A percentile compares a stretch with the other conserved stretches of the same genome.
Evolutionary conservation across 2,329 filamentous ascomycete genomes (phyloP).

Genomic region (Ilyonectria destructans): DNA sequence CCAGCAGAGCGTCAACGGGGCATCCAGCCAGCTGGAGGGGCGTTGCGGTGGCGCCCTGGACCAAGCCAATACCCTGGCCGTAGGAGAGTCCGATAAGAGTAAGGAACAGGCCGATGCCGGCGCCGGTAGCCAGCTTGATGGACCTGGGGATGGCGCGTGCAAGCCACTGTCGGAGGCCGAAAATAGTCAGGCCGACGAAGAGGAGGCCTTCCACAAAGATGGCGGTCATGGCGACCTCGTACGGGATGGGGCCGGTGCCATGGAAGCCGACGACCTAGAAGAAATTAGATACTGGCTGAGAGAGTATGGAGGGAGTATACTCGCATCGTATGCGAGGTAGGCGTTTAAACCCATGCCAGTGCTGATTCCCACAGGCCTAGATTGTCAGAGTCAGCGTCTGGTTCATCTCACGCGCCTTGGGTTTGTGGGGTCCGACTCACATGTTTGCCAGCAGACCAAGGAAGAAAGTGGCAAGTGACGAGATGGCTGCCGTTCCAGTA

Average conservation of each 20-base stretch:
- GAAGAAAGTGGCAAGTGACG: conserved; percentile 83
- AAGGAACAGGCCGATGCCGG: conserved; percentile 88
- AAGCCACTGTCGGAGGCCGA: conserved; percentile 91
- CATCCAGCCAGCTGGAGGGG: conserved; percentile 86
- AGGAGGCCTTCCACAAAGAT: conserved; percentile 92
- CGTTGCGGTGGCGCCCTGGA: conserved; percentile 77
- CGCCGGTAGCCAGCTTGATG: conserved; percentile 89
- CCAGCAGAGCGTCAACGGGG: conserved; percentile 47
- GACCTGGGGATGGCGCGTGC: conserved; percentile 86
- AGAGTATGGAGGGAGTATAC: neutral
- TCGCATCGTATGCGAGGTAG: conserved; percentile 77
- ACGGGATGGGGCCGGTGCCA: conserved; percentile 82
- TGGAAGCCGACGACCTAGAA: conserved; percentile 76
- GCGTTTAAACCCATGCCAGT: conserved; percentile 76
- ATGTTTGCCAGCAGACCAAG: conserved; percentile 90
- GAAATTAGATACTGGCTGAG: neutral
- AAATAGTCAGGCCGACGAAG: conserved; percentile 84
- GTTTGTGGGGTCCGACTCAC: conserved; percentile 54
- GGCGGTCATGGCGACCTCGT: conserved; percentile 83
- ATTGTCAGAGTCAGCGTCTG: neutral
- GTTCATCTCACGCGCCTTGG: neutral
- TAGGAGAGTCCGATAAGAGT: conserved; percentile 85
- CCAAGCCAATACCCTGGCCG: conserved; percentile 84
- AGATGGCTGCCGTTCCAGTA: conserved; percentile 88
- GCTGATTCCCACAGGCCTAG: neutral